Evolutionary conservation across 129 eudicot species (phyloP), one percentile per base, ranked within the genome.

Genomic region (Erigeron canadensis): DNA sequence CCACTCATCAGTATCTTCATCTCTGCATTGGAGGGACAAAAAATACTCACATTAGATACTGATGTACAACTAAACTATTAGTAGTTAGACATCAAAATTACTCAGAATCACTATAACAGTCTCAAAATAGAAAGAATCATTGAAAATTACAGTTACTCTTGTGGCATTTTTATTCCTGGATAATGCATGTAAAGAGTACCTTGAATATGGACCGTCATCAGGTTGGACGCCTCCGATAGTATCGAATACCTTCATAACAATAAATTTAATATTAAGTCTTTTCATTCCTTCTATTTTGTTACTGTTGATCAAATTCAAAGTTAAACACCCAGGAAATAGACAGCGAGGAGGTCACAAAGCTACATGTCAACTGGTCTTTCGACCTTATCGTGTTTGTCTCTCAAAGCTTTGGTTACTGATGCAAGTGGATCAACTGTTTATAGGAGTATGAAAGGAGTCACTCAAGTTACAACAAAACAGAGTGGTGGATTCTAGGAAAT

Each of bases 1-100:
- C 98, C 98, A 94, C 51, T 88, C 95, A 45, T 87, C 94, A 46
- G 87, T 95, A 80, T 96, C 95, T 41, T 89, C 96, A 42, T 89
- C 95, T 82, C 98, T 94, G 96, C 87, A 85, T 59, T 69, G 59
- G 67, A 17, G 67, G 80, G 43, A 69, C 39, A 72, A 72, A 70
- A 76, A 48, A 69, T 16, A 41, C 40, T 51, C 71, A 46, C 43
- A 70, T 79, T 69, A 69, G 75, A 69, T 69, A 51, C 42, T 53
- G 72, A 65, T 19, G 44, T 72, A 66, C 15, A 65, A 57, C 67
- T 56, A 44, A 65, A 66, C 48, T 56, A 41, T 39, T 42, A 64
- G 67, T 65, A 48, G 45, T 65, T 65, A 77, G 17, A 75, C 43
- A 57, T 58, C 17, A 34, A 67, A 61, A 77, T 28, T 44, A 70